Conservation (phyloP, 176 grass and related monocot genomes). For the Leersia perrieri region DNA sequence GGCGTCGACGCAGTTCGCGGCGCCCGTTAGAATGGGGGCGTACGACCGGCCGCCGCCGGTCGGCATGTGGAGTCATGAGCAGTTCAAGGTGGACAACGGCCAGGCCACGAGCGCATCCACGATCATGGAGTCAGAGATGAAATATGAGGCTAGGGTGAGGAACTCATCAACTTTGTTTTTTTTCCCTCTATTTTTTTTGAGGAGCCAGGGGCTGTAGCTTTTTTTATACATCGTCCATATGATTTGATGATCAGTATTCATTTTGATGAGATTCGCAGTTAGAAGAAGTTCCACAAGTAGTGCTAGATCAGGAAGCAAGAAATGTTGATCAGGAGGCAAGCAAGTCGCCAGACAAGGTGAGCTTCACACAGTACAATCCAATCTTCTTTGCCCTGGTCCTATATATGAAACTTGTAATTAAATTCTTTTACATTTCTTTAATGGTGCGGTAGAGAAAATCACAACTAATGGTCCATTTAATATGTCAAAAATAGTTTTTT, state of each 20-base stretch:
- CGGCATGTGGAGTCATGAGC: constrained; percentile 60
- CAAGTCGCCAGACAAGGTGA: constrained; percentile 62
- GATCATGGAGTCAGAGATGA: constrained; percentile 62
- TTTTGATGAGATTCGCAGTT: constrained; percentile 11
- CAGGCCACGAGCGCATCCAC: constrained; percentile 70
- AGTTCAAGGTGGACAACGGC: constrained; percentile 62
- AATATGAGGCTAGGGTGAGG: constrained; percentile 54
- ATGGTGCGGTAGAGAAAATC: neutral
- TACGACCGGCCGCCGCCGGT: constrained; percentile 55
- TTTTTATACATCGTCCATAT: neutral
- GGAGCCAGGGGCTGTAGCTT: neutral
- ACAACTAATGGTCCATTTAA: neutral
- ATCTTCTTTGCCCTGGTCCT: neutral
- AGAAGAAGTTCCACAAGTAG: constrained; percentile 49
- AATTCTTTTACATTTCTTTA: neutral
- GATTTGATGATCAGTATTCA: neutral
- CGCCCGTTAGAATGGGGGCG: constrained; percentile 54
- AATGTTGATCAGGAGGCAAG: constrained; percentile 59
- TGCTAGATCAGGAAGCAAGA: constrained; percentile 33
- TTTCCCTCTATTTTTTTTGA: neutral
- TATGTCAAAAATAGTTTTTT: neutral
- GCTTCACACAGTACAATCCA: neutral
- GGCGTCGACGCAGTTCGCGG: constrained; percentile 65
- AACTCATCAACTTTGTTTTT: neutral
- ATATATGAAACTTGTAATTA: neutral